These are phyloP conservation scores for Schizophyllum commune DNA, from an alignment of 1,284 basidiomycete genomes.

Conservation along the genomic window DNA sequence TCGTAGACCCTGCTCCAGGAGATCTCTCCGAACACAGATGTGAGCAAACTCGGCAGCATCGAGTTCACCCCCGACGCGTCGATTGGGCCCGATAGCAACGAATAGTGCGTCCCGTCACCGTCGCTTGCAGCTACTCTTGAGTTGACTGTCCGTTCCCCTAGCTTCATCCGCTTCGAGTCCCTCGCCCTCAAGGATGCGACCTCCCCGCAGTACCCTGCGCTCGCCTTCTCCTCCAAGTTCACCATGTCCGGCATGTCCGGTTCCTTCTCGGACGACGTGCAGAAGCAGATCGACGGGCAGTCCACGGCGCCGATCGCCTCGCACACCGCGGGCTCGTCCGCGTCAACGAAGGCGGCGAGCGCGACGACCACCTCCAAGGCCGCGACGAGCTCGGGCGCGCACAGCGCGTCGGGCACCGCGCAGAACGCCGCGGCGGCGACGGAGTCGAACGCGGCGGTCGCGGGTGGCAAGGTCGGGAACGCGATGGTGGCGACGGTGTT, in stretches of 20 bases:
- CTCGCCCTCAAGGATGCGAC: constrained; percentile 39
- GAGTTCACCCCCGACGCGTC: constrained; percentile 51
- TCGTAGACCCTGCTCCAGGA: constrained; percentile 58
- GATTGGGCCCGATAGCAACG: constrained; percentile 50
- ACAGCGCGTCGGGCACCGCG: constrained; percentile 19
- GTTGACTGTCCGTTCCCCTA: no score
- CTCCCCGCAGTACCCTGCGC: constrained; percentile 45
- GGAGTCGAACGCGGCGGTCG: constrained; percentile 12
- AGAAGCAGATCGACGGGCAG: constrained; percentile 50
- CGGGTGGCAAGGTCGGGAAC: neutral
- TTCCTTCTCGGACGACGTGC: constrained; percentile 43
- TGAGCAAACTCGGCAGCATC: constrained; percentile 43
- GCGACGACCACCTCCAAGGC: constrained; percentile 13
- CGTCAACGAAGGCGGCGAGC: constrained; percentile 12
- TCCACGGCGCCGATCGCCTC: constrained; percentile 43
- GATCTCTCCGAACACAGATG: constrained; percentile 52
- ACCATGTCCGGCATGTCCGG: constrained; percentile 59
- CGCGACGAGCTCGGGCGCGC: constrained; percentile 14
- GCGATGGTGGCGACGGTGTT: constrained; percentile 3
- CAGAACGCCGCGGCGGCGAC: constrained; percentile 19
- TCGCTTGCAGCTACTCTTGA: no score
- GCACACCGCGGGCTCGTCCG: constrained; percentile 13
- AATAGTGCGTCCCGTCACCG: no score
- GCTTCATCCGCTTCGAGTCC: constrained; percentile 73
- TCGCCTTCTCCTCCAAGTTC: constrained; percentile 82